Percentiles rank a stretch among this genome's conserved stretches.
Conservation (phyloP, 2,329 filamentous ascomycete genomes). For the Aureobasidium sp. region DNA sequence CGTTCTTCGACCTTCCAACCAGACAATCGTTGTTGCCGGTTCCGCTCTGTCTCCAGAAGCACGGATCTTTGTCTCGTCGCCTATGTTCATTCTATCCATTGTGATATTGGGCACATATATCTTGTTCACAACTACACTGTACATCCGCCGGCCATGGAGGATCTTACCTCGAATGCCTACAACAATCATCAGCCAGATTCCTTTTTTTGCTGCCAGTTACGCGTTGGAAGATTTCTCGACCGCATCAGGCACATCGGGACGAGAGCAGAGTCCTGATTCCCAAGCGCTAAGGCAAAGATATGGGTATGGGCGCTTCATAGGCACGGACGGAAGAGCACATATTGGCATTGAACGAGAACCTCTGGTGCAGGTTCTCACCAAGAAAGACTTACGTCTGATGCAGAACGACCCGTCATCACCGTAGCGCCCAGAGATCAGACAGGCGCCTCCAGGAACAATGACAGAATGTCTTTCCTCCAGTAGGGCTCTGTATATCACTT, state of each 20-base stretch:
- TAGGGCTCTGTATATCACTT: background rate
- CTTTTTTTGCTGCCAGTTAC: conserved; percentile 40
- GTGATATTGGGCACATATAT: conserved; percentile 37
- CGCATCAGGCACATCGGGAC: conserved; percentile 19
- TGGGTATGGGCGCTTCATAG: conserved; percentile 44
- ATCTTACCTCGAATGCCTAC: conserved; percentile 46
- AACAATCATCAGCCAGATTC: conserved; percentile 39
- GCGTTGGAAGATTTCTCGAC: conserved; percentile 30
- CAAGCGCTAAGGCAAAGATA: conserved; percentile 23
- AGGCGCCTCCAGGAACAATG: background rate
- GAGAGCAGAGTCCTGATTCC: conserved; percentile 18
- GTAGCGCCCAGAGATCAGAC: background rate
- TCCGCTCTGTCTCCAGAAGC: conserved; percentile 23
- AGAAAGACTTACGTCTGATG: background rate
- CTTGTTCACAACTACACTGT: conserved; percentile 36
- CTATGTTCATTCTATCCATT: conserved; percentile 40
- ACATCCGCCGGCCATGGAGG: conserved; percentile 31
- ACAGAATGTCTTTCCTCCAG: background rate
- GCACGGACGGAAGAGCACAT: conserved; percentile 38
- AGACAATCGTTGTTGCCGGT: conserved; percentile 11
- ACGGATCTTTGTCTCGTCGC: conserved; percentile 41
- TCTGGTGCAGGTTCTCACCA: conserved; percentile 19
- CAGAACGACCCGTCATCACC: background rate
- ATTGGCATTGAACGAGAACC: conserved; percentile 45
- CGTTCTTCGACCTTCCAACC: conserved; percentile 26